Base-by-base conservation (phyloP, 2,329 filamentous ascomycete genomes). In the Ambrosiella beaveri region DNA sequence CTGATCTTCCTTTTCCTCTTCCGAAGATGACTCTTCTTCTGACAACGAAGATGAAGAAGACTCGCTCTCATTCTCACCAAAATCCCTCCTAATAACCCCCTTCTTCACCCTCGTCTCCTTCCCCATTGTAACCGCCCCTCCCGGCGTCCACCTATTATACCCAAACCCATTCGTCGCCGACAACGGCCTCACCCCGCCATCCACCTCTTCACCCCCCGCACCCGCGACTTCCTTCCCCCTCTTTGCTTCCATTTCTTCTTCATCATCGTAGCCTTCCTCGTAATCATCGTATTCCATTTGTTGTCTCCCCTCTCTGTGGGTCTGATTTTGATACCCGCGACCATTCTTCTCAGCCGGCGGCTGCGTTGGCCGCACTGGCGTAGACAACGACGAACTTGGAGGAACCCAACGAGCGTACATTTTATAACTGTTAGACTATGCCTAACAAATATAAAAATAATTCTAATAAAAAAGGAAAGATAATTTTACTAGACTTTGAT, bases 401-500 rank as follows among this genome's bases (percentile, higher is more conserved):
- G 59, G 59, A 27, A 60, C 56, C 56, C 56, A 60, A 27, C 59
- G 59, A 9, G 59, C 56, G 38, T 58, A 60, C 59, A 60, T 60
- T 54, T n/a, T 55, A 12, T n/a, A 41, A 12, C 11, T 41, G 3
- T 4, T 4, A 2, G 3, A 27, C 27, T 27, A 27, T 27, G 27
- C 27, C 27, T 27, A 27, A 27, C 27, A 27, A 27, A 27, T 27
- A 4, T 27, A 27, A 27, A 27, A 27, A 27, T 27, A 27, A 27
- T 27, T 27, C 27, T 27, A 27, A 41, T 13, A 47, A 15, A 17
- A 15, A 17, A 47, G 44, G 19, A 15, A 15, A 47, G 44, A n/a
- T 4, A 47, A 17, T 7, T 11, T 41, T 41, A n/a, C 39, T 41
- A 9, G n/a, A 41, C n/a, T n/a, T 9, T n/a, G 44, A 15, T 47